A percentile compares a stretch with the other conserved stretches of the same genome.
These are phyloP conservation scores for Canariomyces notabilis DNA, from an alignment of 2,329 filamentous ascomycete genomes.

Conservation along the genomic window DNA sequence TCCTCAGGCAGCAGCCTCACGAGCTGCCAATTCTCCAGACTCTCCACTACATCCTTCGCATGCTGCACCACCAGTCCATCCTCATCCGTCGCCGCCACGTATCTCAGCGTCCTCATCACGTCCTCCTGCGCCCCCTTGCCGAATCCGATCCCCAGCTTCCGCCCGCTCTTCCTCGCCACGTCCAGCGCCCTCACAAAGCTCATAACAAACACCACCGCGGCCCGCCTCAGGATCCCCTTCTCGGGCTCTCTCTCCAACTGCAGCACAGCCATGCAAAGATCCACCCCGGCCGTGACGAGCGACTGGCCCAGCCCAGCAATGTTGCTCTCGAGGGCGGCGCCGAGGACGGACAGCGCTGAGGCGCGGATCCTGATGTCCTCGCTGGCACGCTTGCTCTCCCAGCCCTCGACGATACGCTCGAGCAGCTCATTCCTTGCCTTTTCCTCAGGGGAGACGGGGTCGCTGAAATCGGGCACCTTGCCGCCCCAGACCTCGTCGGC, in stretches of 20 bases:
- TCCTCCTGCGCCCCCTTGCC: constrained; percentile 52
- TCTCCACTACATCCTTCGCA: constrained; percentile 62
- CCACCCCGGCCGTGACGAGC: constrained; percentile 52
- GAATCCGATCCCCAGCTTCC: constrained; percentile 50
- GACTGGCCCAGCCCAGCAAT: constrained; percentile 49
- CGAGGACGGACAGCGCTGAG: constrained; percentile 64
- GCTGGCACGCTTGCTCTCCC: constrained; percentile 59
- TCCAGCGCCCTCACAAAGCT: constrained; percentile 58
- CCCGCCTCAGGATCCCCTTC: constrained; percentile 60
- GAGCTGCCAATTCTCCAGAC: constrained; percentile 57
- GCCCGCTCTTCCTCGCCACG: constrained; percentile 42
- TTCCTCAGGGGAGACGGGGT: constrained; percentile 41
- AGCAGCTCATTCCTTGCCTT: constrained; percentile 46
- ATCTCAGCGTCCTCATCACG: constrained; percentile 56
- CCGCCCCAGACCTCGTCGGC: constrained; percentile 53
- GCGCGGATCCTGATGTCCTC: constrained; percentile 67
- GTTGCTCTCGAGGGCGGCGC: constrained; percentile 55
- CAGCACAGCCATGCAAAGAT: constrained; percentile 59
- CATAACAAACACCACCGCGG: constrained; percentile 60
- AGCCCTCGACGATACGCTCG: constrained; percentile 58
- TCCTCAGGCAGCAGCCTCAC: constrained; percentile 28
- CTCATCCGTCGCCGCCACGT: constrained; percentile 60
- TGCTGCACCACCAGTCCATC: constrained; percentile 66
- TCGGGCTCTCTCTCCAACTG: constrained; percentile 56
- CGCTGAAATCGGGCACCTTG: constrained; percentile 44